These are phyloP conservation scores for Barnettozyma sucrosica DNA, from an alignment of 805 yeast genomes.

Conservation along the genomic window DNA sequence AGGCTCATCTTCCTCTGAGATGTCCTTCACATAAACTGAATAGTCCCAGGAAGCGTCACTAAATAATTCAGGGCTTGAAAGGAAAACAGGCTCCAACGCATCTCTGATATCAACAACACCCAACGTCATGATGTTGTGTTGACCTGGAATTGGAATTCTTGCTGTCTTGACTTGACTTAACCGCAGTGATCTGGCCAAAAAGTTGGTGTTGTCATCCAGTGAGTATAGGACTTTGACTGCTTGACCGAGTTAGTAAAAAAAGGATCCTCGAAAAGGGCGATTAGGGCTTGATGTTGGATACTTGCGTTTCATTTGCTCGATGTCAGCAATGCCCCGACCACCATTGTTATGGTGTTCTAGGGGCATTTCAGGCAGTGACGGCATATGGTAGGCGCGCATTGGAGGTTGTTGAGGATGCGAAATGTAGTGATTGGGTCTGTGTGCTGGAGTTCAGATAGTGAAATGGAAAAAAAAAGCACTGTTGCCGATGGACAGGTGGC, in stretches of 20 bases:
- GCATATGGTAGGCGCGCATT: constrained; percentile 28
- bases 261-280: neutral
- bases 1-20: constrained; percentile 48
- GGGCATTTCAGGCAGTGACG: constrained; percentile 28
- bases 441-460: neutral
- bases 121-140: constrained; percentile 36
- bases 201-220: constrained; percentile 37
- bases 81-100: constrained; percentile 38
- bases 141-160: constrained; percentile 38
- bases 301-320: constrained; percentile 22
- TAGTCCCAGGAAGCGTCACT: constrained; percentile 35
- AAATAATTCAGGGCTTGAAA: constrained; percentile 43
- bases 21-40: constrained; percentile 41
- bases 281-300: neutral
- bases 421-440: neutral
- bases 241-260: constrained; percentile 4
- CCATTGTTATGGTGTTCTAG: constrained; percentile 13
- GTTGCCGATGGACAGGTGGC: neutral
- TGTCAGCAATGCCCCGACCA: constrained; percentile 11
- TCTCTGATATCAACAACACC: constrained; percentile 40
- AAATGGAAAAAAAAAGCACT: neutral
- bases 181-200: constrained; percentile 34
- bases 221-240: constrained; percentile 36
- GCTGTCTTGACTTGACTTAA: constrained; percentile 35
- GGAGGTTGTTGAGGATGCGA: neutral